These are phyloP conservation scores for Mycena galericulata DNA, from an alignment of 768 basidiomycete species.

Conservation along the genomic window DNA sequence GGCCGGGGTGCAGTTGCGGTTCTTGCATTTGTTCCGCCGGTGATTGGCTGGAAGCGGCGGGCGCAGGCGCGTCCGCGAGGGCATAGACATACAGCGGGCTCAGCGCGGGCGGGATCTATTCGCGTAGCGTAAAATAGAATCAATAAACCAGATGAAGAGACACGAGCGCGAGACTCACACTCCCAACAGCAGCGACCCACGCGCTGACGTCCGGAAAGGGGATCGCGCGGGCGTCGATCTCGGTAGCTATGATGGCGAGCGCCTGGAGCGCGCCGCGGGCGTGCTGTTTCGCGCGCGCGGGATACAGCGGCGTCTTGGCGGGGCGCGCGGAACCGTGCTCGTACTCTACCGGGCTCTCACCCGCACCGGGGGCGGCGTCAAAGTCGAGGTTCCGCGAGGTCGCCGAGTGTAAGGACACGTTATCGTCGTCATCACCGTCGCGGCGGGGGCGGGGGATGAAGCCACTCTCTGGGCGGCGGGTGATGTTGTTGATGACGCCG, in stretches of 20 bases:
- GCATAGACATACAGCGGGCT: neutral
- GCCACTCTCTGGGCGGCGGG: neutral
- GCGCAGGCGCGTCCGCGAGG: neutral
- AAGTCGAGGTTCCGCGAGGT: no score
- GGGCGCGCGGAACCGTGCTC: no score
- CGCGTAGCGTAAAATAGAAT: neutral
- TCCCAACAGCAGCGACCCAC: constrained; percentile 21
- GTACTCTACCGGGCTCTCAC: no score
- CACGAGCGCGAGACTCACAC: constrained; percentile 8
- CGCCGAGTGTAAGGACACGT: no score
- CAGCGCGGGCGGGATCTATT: constrained; percentile 1
- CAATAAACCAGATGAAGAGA: neutral
- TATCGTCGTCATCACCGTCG: no score
- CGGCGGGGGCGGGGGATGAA: no score
- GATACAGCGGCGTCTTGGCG: neutral
- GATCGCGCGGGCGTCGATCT: constrained; percentile 14
- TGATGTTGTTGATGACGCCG: constrained; percentile 6
- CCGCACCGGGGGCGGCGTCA: no score
- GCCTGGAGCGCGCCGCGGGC: constrained; percentile 16
- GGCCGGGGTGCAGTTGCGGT: no score
- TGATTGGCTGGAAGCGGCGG: no score
- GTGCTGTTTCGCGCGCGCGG: neutral
- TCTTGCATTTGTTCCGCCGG: no score
- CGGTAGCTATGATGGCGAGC: constrained; percentile 11
- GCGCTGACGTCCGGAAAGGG: constrained; percentile 10